Conservation (phyloP, 192 early-diverging fungal species). For the Coemansia guatemalensis region DNA sequence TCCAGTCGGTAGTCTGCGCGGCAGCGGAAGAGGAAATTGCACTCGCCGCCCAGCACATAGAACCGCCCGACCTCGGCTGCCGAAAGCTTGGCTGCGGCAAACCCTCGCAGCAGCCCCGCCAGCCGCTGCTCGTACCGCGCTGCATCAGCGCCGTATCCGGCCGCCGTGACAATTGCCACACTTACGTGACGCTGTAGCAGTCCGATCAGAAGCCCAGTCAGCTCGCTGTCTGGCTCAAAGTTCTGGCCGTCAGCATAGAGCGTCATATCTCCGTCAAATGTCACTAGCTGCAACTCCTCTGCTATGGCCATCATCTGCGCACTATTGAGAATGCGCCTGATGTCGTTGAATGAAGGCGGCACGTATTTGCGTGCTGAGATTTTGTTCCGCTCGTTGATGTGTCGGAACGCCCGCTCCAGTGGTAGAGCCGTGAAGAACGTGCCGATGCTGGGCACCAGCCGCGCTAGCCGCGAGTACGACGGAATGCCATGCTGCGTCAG, state of each 20-base stretch:
- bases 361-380: conserved; percentile 80
- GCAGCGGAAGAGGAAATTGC: conserved; percentile 88
- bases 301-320: conserved; percentile 85
- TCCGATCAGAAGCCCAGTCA: conserved; percentile 66
- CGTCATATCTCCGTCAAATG: conserved; percentile 96
- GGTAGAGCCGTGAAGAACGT: conserved; percentile 86
- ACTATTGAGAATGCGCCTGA: conserved; percentile 84
- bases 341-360: conserved; percentile 91
- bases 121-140: conserved; percentile 74
- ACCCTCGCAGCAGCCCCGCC: conserved; percentile 69
- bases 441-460: conserved; percentile 77
- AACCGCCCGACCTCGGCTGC: conserved; percentile 59
- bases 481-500: conserved; percentile 17
- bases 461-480: conserved; percentile 71
- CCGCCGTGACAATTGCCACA: conserved; percentile 90
- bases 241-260: conserved; percentile 86
- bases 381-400: conserved; percentile 63
- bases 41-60: conserved; percentile 86
- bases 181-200: conserved; percentile 64
- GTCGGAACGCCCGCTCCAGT: conserved; percentile 67
- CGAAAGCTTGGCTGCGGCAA: conserved; percentile 53
- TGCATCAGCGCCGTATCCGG: conserved; percentile 77
- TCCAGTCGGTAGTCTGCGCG: conserved; percentile 59
- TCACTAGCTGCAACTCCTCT: conserved; percentile 69
- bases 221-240: conserved; percentile 67